Conservation (phyloP, 257 asterid genomes). For the Ilex asprella region DNA sequence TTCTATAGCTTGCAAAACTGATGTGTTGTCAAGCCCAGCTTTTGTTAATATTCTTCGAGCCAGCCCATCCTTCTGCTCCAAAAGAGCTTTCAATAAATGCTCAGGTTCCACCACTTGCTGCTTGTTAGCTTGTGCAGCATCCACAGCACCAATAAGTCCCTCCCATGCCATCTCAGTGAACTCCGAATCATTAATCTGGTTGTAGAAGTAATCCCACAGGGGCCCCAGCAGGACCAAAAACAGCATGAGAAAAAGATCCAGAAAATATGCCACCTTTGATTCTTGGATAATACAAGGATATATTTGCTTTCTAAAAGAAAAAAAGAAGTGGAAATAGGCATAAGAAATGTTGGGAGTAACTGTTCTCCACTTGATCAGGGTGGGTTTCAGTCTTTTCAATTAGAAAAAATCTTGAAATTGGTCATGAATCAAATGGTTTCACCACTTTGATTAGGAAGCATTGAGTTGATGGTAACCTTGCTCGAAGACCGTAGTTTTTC, state of each 20-base stretch:
- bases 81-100: conserved; percentile 84
- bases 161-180: conserved; percentile 94
- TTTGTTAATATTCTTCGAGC: conserved; percentile 84
- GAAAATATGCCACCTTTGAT: not conserved
- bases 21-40: conserved; percentile 80
- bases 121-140: conserved; percentile 61
- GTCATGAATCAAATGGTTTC: too few species aligned
- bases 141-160: conserved; percentile 62
- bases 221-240: conserved; percentile 1
- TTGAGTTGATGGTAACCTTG: too few species aligned
- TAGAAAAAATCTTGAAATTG: too few species aligned
- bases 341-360: not conserved
- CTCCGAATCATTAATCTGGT: conserved; percentile 66
- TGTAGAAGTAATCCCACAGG: conserved; percentile 8
- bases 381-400: too few species aligned
- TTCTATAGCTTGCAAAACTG: conserved; percentile 65
- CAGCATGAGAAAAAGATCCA: not conserved
- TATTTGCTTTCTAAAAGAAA: not conserved
- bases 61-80: conserved; percentile 90
- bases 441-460: too few species aligned
- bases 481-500: too few species aligned
- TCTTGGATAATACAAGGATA: too few species aligned
- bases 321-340: not conserved
- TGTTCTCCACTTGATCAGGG: too few species aligned
- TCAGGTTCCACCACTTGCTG: conserved; percentile 88